A percentile compares a stretch with the other conserved stretches of the same genome.
phyloP scores from a whole-genome alignment of 331 rosid species.

The Pyrus hybrid region DNA sequence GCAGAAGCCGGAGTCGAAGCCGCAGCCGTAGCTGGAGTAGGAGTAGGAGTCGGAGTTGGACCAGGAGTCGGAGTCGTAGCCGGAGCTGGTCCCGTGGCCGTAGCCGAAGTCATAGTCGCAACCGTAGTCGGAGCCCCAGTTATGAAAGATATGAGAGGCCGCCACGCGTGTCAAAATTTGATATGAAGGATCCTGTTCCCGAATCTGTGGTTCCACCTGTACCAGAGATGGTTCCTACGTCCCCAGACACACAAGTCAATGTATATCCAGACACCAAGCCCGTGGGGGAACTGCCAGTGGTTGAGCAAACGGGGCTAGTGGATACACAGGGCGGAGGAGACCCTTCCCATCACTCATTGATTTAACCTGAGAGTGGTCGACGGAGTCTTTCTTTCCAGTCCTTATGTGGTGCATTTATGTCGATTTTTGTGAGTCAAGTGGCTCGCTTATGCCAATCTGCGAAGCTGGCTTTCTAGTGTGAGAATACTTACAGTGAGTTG shows the following conservation, averaged over 20 bases:
- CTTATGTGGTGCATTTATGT: neutral
- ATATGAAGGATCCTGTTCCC: conserved; percentile 18
- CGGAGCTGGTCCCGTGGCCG: conserved; percentile 60
- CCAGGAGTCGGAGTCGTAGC: conserved; percentile 30
- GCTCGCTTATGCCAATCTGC: neutral
- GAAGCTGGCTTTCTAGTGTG: neutral
- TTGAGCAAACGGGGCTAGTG: conserved; percentile 13
- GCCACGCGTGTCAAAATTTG: conserved; percentile 22
- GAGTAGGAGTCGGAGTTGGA: conserved; percentile 32
- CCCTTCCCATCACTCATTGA: conserved; percentile 16
- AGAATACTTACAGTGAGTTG: neutral
- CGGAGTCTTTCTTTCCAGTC: neutral
- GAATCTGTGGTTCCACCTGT: conserved; percentile 31
- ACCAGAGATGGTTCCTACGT: conserved; percentile 19
- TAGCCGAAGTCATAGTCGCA: conserved; percentile 30
- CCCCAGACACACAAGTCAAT: conserved; percentile 25
- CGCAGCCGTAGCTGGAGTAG: conserved; percentile 50
- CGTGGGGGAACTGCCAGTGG: conserved; percentile 24
- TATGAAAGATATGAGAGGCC: conserved; percentile 37
- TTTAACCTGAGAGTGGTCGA: conserved; percentile 9
- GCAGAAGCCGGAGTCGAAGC: conserved; percentile 50
- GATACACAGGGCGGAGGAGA: conserved; percentile 32
- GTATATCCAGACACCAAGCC: conserved; percentile 15
- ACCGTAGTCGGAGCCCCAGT: conserved; percentile 26
- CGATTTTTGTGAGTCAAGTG: neutral